These are phyloP conservation scores for Starmerella sp. DNA, from an alignment of 805 yeast species.

Conservation along the genomic window DNA sequence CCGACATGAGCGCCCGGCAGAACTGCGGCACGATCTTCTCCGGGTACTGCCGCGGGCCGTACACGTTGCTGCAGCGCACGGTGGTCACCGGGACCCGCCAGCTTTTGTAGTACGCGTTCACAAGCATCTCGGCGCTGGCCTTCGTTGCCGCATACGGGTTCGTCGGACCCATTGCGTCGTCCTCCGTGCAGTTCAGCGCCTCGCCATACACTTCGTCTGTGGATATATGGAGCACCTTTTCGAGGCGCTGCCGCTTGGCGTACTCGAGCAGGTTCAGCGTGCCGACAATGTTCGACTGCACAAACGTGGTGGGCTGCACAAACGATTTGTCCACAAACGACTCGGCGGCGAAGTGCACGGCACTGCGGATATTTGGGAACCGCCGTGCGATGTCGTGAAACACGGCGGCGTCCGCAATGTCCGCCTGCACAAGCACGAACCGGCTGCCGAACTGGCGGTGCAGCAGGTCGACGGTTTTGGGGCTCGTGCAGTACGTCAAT, in stretches of 20 bases:
- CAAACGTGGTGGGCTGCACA: slow-evolving; percentile 34
- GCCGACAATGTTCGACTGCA: slow-evolving; percentile 37
- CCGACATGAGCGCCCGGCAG: slow-evolving; percentile 18
- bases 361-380: slow-evolving; percentile 25
- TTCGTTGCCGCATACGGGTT: slow-evolving; percentile 50
- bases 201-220: slow-evolving; percentile 55
- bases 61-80: slow-evolving; percentile 42
- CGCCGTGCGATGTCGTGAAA: not conserved
- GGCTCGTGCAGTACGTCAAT: slow-evolving; percentile 37
- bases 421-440: slow-evolving; percentile 29
- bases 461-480: slow-evolving; percentile 28
- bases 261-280: slow-evolving; percentile 40
- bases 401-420: slow-evolving; percentile 28
- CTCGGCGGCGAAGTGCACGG: slow-evolving; percentile 47
- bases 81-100: slow-evolving; percentile 35
- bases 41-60: slow-evolving; percentile 44
- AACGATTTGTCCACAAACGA: slow-evolving; percentile 46
- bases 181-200: slow-evolving; percentile 29
- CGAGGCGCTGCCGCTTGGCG: slow-evolving; percentile 24
- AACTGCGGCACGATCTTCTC: slow-evolving; percentile 40
- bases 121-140: slow-evolving; percentile 42
- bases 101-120: slow-evolving; percentile 36
- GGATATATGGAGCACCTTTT: slow-evolving; percentile 38
- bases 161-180: slow-evolving; percentile 36
- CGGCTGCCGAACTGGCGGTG: slow-evolving; percentile 20